Evolutionary conservation across 140 eudicot genomes (phyloP), one percentile per base, ranked within the genome.

Genomic region (Flaveria floridana): DNA sequence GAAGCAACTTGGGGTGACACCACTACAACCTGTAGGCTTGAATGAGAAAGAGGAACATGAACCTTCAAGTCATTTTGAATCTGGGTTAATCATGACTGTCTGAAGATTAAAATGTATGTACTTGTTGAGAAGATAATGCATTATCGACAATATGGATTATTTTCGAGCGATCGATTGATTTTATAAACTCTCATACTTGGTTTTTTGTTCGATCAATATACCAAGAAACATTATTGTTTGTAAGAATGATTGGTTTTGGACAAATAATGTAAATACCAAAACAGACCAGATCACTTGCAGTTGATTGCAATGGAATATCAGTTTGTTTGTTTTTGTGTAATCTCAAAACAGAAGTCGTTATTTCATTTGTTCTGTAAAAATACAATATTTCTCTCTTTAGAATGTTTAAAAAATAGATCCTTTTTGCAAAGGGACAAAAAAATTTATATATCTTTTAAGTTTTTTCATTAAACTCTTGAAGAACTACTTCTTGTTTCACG

Each of bases 31-130:
- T 15, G 63, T 70, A 42, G 83, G 44, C 46, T 80, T 87, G 65
- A 71, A 79, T n/a, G 93, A 84, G 46, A 81, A 50, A 21, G 90
- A 86, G 47, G 91, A 84, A 21, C 65, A 71, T 72, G 87, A 88
- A 21, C 34, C 85, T 70, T 73, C 81, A 6, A 74, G 75, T 46
- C 79, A 78, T 75, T 70, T 71, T 30, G 71, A 82, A 68, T 65
- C 91, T 46, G 82, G 84, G 46, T 76, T 80, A 79, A 30, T 72
- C 44, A 74, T 86, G 83, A 81, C 39, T 65, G 67, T 39, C 23
- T 76, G 80, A 26, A 50, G 56, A 70, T 64, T 68, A 12, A 41
- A 9, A 11, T 76, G 81, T 76, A 62, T 44, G 71, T 74, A 74
- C 30, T 61, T 44, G 47, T 46, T 74, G 78, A 44, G 47, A 73